A percentile compares a stretch with the other conserved stretches of the same genome.
These are phyloP conservation scores for Cercospora sp. DNA, from an alignment of 2,329 filamentous ascomycete genomes.

Conservation along the genomic window DNA sequence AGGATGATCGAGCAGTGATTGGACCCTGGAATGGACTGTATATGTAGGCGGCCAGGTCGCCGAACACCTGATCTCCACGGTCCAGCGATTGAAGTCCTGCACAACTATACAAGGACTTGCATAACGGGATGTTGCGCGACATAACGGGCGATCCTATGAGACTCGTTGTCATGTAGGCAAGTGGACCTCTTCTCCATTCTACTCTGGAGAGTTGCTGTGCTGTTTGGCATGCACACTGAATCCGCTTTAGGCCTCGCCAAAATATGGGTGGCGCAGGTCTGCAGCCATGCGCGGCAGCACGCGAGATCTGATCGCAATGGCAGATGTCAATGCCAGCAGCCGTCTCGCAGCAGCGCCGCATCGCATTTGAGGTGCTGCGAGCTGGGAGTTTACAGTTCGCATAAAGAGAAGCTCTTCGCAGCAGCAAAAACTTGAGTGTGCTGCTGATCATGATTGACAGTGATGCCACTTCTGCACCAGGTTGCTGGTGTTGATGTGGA, in stretches of 20 bases:
- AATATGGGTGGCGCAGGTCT: conserved; percentile 22
- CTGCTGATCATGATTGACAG: conserved; percentile 21
- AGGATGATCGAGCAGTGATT: conserved; percentile 33
- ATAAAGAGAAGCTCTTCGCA: background rate
- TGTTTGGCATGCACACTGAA: conserved; percentile 24
- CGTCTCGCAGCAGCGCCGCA: conserved; percentile 13
- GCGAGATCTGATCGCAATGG: conserved; percentile 23
- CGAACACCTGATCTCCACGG: conserved; percentile 7
- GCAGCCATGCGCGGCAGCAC: conserved; percentile 26
- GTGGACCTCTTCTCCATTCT: conserved; percentile 20
- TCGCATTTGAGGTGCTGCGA: background rate
- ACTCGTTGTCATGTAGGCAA: conserved; percentile 16
- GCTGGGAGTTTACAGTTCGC: background rate
- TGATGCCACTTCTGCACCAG: conserved; percentile 22
- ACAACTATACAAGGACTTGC: background rate
- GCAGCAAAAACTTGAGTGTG: background rate
- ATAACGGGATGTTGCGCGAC: conserved; percentile 20
- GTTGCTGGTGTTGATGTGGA: conserved; percentile 24
- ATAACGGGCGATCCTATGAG: conserved; percentile 10
- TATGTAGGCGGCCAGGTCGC: conserved; percentile 21
- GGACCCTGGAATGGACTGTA: conserved; percentile 23
- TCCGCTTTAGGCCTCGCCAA: conserved; percentile 17
- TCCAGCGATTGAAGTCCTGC: conserved; percentile 14
- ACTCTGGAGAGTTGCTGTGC: conserved; percentile 20
- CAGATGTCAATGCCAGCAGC: conserved; percentile 26